Evolutionary conservation across 2,329 filamentous ascomycete genomes (phyloP), one percentile per base, ranked within the genome.

Genomic region (Cercospora zeina): DNA sequence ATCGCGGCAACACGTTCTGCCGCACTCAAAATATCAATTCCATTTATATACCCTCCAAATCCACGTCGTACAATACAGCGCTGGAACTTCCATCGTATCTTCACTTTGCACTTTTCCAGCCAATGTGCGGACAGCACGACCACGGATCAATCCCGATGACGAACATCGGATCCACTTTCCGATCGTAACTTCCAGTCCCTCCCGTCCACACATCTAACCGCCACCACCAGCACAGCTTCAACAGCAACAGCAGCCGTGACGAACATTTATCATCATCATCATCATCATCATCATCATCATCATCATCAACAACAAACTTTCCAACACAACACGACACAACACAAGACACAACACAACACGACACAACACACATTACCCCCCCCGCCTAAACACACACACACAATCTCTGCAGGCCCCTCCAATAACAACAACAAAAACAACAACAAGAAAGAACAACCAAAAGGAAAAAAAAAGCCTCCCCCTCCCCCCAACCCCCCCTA

Each of bases 91-190:
- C 16, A 19, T 19, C 37, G 37, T 16, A 42, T 45, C 39, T 45
- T 45, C 39, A 45, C 10, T 45, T 45, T 45, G 39, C 39, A 13
- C 39, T 45, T 45, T 45, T n/a, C 39, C 16, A 45, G 4, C 39
- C 19, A n/a, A n/a, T n/a, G n/a, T 45, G 39, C 39, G 39, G 39
- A 19, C 39, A 45, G 24, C 3, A 27, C 24, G 24, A 19, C 39
- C 39, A 45, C 19, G 47, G 47, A 21, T 27, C 47, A 30, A 50
- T 50, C 47, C 30, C 47, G 27, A 50, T 50, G 47, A 31, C 47
- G 47, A 50, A 50, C 47, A 10, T 50, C 21, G 47, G 47, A 6
- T 50, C 47, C 21, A 50, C 27, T 31, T 45, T 45, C 39, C 39
- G 39, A 45, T 19, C 16, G 39, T 19, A 10, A 50, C 47, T n/a